These are phyloP conservation scores for Thalassiosira hispida DNA, from an alignment of 352 stramenopile genomes.

Conservation along the genomic window DNA sequence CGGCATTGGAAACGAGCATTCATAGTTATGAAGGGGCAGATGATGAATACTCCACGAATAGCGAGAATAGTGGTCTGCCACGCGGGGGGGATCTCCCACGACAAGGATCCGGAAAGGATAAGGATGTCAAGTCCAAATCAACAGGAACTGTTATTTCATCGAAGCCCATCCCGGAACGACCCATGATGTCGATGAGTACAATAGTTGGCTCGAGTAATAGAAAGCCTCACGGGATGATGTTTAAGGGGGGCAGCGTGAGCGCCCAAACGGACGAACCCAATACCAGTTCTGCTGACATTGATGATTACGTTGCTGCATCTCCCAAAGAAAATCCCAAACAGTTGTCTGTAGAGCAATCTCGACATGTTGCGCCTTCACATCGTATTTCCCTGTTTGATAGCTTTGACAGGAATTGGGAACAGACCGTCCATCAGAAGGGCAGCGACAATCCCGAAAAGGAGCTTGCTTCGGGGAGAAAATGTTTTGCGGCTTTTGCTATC, in stretches of 20 bases:
- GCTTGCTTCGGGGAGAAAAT: slow-evolving; percentile 48
- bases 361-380: slow-evolving; percentile 7
- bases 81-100: neutral
- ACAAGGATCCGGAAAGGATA: neutral
- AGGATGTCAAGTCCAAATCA: slow-evolving; percentile 6
- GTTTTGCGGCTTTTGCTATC: slow-evolving; percentile 49
- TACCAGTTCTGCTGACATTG: neutral
- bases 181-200: neutral
- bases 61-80: slow-evolving; percentile 18
- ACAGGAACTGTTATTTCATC: neutral
- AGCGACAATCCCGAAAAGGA: slow-evolving; percentile 13
- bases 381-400: slow-evolving; percentile 59
- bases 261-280: neutral
- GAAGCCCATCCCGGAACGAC: neutral
- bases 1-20: slow-evolving; percentile 2
- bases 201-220: neutral
- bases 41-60: slow-evolving; percentile 49
- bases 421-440: slow-evolving; percentile 20
- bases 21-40: slow-evolving; percentile 30
- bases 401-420: slow-evolving; percentile 59
- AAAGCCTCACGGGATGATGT: neutral
- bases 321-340: slow-evolving; percentile 12
- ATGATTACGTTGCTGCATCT: slow-evolving; percentile 5
- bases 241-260: neutral
- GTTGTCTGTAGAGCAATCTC: slow-evolving; percentile 7